Conservation (phyloP, 148 eudicot genomes). For the Diospyros lotus region DNA sequence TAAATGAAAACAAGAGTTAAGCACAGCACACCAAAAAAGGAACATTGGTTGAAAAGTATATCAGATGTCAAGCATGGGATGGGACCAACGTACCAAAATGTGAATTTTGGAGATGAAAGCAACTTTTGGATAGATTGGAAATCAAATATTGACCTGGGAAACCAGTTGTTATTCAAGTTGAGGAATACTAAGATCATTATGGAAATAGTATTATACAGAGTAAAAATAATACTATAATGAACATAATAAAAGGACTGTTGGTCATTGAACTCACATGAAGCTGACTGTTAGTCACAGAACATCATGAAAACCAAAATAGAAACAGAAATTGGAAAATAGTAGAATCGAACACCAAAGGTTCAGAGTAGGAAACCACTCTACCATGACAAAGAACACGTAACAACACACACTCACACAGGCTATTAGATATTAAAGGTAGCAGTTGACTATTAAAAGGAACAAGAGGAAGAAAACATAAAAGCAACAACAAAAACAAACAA, state of each 20-base stretch:
- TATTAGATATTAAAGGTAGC: background rate
- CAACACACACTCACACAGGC: too few relatives aligned
- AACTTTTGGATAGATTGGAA: constrained; percentile 75
- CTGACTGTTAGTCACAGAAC: background rate
- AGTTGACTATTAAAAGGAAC: background rate
- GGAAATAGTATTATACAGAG: background rate
- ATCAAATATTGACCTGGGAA: constrained; percentile 79
- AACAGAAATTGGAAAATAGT: too few relatives aligned
- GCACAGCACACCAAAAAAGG: background rate
- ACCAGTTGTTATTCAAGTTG: background rate
- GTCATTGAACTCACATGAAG: background rate
- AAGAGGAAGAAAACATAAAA: background rate
- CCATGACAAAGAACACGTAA: too few relatives aligned
- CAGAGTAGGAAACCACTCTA: too few relatives aligned
- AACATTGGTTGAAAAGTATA: too few relatives aligned
- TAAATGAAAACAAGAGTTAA: constrained; percentile 10
- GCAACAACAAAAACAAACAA: background rate
- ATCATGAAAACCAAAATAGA: background rate
- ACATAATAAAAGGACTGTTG: background rate
- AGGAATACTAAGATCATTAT: background rate
- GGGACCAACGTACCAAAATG: constrained; percentile 66
- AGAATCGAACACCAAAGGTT: too few relatives aligned
- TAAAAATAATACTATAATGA: background rate
- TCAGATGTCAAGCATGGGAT: background rate
- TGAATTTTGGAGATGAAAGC: constrained; percentile 73